These are phyloP conservation scores for Hyaloscypha bicolor DNA, from an alignment of 495 filamentous ascomycete species.

Conservation along the genomic window DNA sequence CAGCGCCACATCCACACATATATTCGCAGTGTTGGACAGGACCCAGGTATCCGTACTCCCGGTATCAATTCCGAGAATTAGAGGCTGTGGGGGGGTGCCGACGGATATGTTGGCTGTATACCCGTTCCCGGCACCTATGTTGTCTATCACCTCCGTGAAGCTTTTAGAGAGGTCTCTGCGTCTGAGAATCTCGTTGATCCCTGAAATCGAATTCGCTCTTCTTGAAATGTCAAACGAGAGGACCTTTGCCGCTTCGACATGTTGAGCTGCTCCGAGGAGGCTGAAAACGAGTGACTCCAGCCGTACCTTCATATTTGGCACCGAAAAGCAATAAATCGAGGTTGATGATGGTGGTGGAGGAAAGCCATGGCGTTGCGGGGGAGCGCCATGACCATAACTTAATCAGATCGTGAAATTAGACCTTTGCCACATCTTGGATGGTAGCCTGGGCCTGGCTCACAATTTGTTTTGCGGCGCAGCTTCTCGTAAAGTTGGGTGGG, in stretches of 20 bases:
- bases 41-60: conserved; percentile 90
- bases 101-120: conserved; percentile 71
- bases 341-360: too few relatives aligned
- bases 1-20: conserved; percentile 38
- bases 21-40: conserved; percentile 42
- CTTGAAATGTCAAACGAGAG: not conserved
- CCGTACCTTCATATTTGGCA: not conserved
- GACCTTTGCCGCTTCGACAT: not conserved
- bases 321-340: not conserved
- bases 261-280: not conserved
- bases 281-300: not conserved
- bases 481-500: too few relatives aligned
- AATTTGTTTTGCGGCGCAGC: too few relatives aligned
- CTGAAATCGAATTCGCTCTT: too few relatives aligned
- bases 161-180: not conserved
- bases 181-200: not conserved
- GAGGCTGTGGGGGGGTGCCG: conserved; percentile 68
- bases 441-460: too few relatives aligned
- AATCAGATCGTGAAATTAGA: too few relatives aligned
- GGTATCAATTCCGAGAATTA: conserved; percentile 65
- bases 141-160: conserved; percentile 4
- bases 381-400: too few relatives aligned
- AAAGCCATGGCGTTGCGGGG: too few relatives aligned
- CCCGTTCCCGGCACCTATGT: conserved; percentile 47
- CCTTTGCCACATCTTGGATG: too few relatives aligned